phyloP scores from a whole-genome alignment of 371 early-diverging fungal genomes.

The Mucor circinelloides region DNA sequence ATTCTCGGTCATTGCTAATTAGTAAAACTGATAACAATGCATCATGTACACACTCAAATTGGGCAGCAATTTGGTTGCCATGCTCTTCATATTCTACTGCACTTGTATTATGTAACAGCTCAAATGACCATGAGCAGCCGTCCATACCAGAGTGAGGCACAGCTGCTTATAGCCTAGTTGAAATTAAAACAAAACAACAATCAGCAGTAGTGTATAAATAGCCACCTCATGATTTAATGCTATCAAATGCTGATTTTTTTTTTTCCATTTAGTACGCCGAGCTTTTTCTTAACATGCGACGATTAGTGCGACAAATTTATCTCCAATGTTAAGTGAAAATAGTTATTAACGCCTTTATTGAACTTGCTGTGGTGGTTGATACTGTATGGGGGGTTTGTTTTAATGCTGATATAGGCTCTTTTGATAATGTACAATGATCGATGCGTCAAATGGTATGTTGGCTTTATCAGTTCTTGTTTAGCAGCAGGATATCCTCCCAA shows the following conservation, averaged over 20 bases:
- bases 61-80: neutral
- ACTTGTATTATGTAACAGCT: neutral
- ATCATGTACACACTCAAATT: neutral
- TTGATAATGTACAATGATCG: too few species aligned
- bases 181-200: neutral
- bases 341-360: too few species aligned
- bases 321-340: too few species aligned
- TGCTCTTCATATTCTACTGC: neutral
- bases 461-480: too few species aligned
- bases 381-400: too few species aligned
- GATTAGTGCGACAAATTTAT: too few species aligned
- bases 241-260: neutral
- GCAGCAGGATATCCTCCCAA: too few species aligned
- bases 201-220: neutral
- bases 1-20: neutral
- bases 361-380: too few species aligned
- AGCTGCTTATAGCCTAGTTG: neutral
- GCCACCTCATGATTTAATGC: neutral
- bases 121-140: neutral
- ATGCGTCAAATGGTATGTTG: too few species aligned
- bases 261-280: too few species aligned
- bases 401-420: too few species aligned
- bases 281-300: too few species aligned
- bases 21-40: neutral
- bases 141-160: neutral